These are phyloP conservation scores for Chytriomyces confervae DNA, from an alignment of 192 early-diverging fungal species.

Conservation along the genomic window DNA sequence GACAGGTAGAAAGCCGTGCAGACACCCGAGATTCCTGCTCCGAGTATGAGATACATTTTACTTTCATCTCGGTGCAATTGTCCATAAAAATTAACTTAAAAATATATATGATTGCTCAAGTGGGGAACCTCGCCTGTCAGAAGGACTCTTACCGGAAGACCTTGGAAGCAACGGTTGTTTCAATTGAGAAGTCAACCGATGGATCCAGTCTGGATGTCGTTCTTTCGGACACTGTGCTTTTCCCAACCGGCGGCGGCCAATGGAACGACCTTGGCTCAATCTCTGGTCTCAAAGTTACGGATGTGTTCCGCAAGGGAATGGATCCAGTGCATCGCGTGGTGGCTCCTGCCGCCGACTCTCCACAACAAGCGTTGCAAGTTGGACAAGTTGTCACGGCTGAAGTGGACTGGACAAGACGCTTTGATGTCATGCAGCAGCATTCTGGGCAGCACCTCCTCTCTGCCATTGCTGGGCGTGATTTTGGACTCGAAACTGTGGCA, in stretches of 20 bases:
- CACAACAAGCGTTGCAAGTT: conserved; percentile 42
- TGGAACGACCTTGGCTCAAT: conserved; percentile 68
- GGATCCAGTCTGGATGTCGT: conserved; percentile 4
- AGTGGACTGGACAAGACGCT: conserved; percentile 70
- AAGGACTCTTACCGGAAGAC: conserved; percentile 3
- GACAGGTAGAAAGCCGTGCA: conserved; percentile 24
- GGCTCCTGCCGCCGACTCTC: conserved; percentile 21
- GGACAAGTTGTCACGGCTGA: conserved; percentile 49
- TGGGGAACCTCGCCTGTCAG: conserved; percentile 25
- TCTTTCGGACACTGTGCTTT: conserved; percentile 70
- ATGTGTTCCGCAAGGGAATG: conserved; percentile 65
- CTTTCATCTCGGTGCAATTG: too few relatives aligned
- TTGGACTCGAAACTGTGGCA: conserved; percentile 65
- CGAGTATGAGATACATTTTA: conserved; percentile 4
- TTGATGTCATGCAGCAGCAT: conserved; percentile 80
- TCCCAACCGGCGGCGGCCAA: conserved; percentile 83
- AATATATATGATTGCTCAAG: neutral
- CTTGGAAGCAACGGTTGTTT: conserved; percentile 7
- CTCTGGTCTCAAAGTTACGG: conserved; percentile 49
- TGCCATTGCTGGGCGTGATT: conserved; percentile 68
- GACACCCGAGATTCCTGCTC: conserved; percentile 26
- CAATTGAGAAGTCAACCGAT: neutral
- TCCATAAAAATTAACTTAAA: too few relatives aligned
- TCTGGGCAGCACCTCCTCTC: conserved; percentile 77
- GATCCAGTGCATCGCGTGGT: conserved; percentile 63